A percentile compares a stretch with the other conserved stretches of the same genome.
Evolutionary conservation across 768 basidiomycete genomes (phyloP).

Genomic region (Mycena crocata): DNA sequence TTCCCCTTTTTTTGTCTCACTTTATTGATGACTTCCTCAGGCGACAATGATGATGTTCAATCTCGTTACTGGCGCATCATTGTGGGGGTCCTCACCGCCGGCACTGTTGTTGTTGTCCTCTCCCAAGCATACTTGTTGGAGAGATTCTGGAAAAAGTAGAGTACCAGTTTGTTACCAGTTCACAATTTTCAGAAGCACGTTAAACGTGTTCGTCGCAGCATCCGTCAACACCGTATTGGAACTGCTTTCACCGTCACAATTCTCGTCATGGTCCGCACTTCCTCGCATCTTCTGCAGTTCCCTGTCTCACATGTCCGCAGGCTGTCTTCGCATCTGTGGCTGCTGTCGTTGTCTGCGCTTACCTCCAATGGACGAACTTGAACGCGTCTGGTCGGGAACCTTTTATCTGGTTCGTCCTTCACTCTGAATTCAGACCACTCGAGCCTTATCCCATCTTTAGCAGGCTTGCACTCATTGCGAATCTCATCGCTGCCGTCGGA

Average conservation of each 20-base stretch:
- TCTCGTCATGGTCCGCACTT: slow-evolving; percentile 13
- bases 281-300: neutral
- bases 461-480: slow-evolving; percentile 26
- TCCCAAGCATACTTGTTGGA: slow-evolving; percentile 20
- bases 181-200: neutral
- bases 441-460: neutral
- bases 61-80: slow-evolving; percentile 12
- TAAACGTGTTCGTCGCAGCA: slow-evolving; percentile 8
- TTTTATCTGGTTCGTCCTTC: slow-evolving; percentile 16
- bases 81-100: slow-evolving; percentile 12
- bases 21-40: neutral
- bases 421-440: neutral
- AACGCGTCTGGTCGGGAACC: neutral
- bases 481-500: slow-evolving; percentile 18
- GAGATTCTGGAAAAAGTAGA: slow-evolving; percentile 31
- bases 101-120: neutral
- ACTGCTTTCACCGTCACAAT: slow-evolving; percentile 27
- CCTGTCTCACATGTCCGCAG: neutral
- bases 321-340: slow-evolving; percentile 19
- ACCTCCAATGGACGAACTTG: slow-evolving; percentile 25
- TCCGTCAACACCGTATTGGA: slow-evolving; percentile 28
- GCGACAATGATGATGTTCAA: slow-evolving; percentile 24
- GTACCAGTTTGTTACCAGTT: neutral
- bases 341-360: slow-evolving; percentile 22
- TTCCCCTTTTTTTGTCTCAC: neutral